Percentiles rank a stretch among this genome's conserved stretches.
phyloP scores from a whole-genome alignment of 164 flowering plant genomes.

The Kingdonia uniflora region DNA sequence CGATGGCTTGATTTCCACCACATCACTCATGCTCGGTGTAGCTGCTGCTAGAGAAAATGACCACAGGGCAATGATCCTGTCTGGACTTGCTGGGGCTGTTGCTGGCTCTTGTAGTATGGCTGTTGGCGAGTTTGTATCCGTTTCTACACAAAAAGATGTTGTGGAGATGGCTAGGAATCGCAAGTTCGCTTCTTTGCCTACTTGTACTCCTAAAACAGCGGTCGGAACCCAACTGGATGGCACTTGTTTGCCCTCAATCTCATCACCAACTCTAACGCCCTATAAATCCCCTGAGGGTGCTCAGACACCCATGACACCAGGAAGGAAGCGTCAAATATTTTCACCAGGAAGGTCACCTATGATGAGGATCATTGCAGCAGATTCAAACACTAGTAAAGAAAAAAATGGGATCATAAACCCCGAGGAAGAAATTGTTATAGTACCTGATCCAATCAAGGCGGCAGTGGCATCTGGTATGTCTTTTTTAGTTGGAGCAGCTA shows the following conservation, averaged over 20 bases:
- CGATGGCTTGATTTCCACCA: constrained; percentile 53
- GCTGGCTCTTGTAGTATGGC: constrained; percentile 70
- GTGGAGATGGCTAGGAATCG: constrained; percentile 10
- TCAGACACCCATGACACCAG: constrained; percentile 5
- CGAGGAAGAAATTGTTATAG: background rate
- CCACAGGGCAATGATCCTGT: constrained; percentile 28
- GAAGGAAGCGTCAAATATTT: background rate
- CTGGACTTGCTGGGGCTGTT: constrained; percentile 65
- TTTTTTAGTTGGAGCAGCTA: constrained; percentile 35
- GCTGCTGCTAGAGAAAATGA: constrained; percentile 36
- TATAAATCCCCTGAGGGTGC: background rate
- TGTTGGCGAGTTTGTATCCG: constrained; percentile 59
- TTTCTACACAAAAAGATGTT: constrained; percentile 49
- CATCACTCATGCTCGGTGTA: constrained; percentile 50
- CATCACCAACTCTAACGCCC: background rate
- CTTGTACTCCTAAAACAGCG: background rate
- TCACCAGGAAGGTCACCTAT: constrained; percentile 19
- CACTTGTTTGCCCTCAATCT: background rate
- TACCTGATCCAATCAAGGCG: constrained; percentile 43
- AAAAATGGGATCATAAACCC: background rate
- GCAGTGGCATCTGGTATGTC: constrained; percentile 42
- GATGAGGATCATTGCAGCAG: constrained; percentile 12
- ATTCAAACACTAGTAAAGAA: too few species aligned
- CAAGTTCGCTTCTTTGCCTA: background rate
- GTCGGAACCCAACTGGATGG: background rate